Evolutionary conservation across 2,329 filamentous ascomycete genomes (phyloP).

Genomic region (Microascus cirrosus): DNA sequence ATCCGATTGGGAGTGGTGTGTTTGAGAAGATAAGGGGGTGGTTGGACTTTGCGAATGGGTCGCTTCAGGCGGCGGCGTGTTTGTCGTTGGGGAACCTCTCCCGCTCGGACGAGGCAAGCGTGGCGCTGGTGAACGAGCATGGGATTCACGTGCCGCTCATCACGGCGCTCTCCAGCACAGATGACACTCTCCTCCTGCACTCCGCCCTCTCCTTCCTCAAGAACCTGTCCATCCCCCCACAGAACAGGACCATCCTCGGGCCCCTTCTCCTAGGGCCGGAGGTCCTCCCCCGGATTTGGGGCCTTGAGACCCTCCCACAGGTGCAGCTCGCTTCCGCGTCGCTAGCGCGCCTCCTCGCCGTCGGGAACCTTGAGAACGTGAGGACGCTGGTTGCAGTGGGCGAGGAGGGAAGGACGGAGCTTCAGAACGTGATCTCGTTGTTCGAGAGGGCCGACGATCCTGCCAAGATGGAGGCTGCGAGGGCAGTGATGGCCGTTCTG

Average conservation of each 20-base stretch:
- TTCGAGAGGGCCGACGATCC: slow-evolving; percentile 24
- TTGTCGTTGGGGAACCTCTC: slow-evolving; percentile 51
- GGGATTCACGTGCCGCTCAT: slow-evolving; percentile 32
- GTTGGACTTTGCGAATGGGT: slow-evolving; percentile 26
- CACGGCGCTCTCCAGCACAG: slow-evolving; percentile 27
- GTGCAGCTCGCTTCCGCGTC: slow-evolving; percentile 51
- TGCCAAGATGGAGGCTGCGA: slow-evolving; percentile 48
- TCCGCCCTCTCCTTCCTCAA: slow-evolving; percentile 49
- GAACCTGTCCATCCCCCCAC: slow-evolving; percentile 47
- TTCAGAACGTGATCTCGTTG: slow-evolving; percentile 22
- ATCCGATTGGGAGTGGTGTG: slow-evolving; percentile 29
- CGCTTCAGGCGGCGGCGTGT: slow-evolving; percentile 46
- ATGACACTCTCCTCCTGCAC: slow-evolving; percentile 42
- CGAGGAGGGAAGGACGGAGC: not conserved
- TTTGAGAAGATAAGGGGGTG: slow-evolving; percentile 32
- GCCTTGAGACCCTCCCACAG: slow-evolving; percentile 37
- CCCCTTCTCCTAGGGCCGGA: slow-evolving; percentile 29
- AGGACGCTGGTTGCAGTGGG: slow-evolving; percentile 23
- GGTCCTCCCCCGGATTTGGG: slow-evolving; percentile 42
- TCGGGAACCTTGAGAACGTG: slow-evolving; percentile 41
- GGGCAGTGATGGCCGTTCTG: slow-evolving; percentile 39
- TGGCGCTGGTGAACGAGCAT: slow-evolving; percentile 32
- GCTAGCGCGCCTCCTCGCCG: slow-evolving; percentile 43
- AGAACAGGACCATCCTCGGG: slow-evolving; percentile 42
- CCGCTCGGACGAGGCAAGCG: slow-evolving; percentile 43